These are phyloP conservation scores for Moricandia arvensis DNA, from an alignment of 345 rosid species.

Conservation along the genomic window DNA sequence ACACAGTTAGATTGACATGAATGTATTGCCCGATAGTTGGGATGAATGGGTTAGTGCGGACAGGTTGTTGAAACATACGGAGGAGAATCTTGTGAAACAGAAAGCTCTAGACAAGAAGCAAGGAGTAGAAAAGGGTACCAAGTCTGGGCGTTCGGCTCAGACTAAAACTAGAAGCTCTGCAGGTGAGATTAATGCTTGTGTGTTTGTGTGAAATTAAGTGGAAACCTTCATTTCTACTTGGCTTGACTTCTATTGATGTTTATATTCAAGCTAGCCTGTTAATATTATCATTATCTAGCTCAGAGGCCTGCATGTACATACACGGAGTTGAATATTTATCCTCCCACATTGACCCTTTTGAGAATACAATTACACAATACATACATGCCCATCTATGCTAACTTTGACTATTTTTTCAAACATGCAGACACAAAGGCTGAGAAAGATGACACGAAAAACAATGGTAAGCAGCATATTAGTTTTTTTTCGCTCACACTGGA, in stretches of 20 bases:
- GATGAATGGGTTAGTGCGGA: slow-evolving; percentile 93
- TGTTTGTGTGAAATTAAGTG: not conserved
- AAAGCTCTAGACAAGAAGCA: slow-evolving; percentile 58
- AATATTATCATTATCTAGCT: not conserved
- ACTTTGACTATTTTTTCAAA: slow-evolving; percentile 3
- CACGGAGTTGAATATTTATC: not conserved
- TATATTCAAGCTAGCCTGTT: not conserved
- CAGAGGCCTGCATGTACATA: slow-evolving; percentile 1
- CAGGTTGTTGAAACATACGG: slow-evolving; percentile 60
- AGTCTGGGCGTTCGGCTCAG: slow-evolving; percentile 63
- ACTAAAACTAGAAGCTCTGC: slow-evolving; percentile 56
- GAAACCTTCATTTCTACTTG: not conserved
- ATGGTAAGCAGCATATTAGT: slow-evolving; percentile 43
- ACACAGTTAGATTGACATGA: slow-evolving; percentile 30
- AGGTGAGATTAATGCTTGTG: slow-evolving; percentile 40
- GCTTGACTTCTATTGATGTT: not conserved
- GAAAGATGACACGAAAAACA: slow-evolving; percentile 78
- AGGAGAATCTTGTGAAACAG: slow-evolving; percentile 71
- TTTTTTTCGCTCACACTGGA: not conserved
- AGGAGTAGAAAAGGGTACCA: slow-evolving; percentile 59
- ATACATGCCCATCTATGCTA: not conserved
- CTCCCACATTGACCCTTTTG: not conserved
- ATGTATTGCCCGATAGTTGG: slow-evolving; percentile 72
- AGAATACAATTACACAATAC: no score
- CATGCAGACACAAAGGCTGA: slow-evolving; percentile 70